A percentile compares a stretch with the other conserved stretches of the same genome.
These are phyloP conservation scores for Dictyostelium capitatum DNA, from an alignment of 78 protist species.

Conservation along the genomic window DNA sequence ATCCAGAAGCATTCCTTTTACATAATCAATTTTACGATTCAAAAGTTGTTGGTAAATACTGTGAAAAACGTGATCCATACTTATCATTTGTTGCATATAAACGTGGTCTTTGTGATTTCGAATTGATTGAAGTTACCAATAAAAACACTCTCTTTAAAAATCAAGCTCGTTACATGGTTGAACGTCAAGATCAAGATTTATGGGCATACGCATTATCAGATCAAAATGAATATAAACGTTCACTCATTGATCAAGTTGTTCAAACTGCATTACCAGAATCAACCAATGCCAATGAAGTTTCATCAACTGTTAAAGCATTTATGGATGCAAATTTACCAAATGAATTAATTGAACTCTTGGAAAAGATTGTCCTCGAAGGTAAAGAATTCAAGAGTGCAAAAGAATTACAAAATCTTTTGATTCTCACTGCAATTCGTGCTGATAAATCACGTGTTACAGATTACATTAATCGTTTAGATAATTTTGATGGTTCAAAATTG, in stretches of 20 bases:
- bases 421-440: constrained; percentile 99
- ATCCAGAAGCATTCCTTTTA: constrained; percentile 96
- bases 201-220: constrained; percentile 97
- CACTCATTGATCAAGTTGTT: constrained; percentile 96
- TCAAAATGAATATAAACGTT: constrained; percentile 91
- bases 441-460: constrained; percentile 95
- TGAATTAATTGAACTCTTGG: constrained; percentile 99
- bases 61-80: constrained; percentile 99
- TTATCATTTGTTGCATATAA: constrained; percentile 96
- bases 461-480: constrained; percentile 97
- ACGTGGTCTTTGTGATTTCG: constrained; percentile 96
- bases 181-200: constrained; percentile 96
- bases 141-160: constrained; percentile 96
- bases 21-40: constrained; percentile 94
- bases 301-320: constrained; percentile 98
- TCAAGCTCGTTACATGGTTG: constrained; percentile 98
- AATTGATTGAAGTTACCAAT: constrained; percentile 97
- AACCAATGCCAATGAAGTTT: constrained; percentile 95
- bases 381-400: constrained; percentile 94
- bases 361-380: constrained; percentile 98
- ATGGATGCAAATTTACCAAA: constrained; percentile 98
- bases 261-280: constrained; percentile 98
- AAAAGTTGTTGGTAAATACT: constrained; percentile 95
- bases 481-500: constrained; percentile 98
- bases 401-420: constrained; percentile 98